phyloP scores from a whole-genome alignment of 345 rosid species.

The Reutealis trisperma region DNA sequence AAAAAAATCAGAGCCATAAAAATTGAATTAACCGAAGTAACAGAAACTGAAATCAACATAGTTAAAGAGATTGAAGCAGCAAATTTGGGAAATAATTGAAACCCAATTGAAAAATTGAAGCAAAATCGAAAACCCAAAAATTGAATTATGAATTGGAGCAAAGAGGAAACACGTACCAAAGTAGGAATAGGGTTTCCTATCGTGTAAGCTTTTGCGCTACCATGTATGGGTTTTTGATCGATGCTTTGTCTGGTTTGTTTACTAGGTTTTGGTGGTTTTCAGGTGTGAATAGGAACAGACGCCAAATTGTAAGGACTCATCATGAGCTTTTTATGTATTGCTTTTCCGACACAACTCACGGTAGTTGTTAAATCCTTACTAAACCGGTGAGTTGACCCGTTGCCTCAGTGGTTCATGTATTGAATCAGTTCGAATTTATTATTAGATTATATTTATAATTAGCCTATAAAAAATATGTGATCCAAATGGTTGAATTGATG shows the following conservation, averaged over 20 bases:
- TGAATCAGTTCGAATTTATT: no score
- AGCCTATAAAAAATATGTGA: no score
- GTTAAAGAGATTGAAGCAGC: background rate
- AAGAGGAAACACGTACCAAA: conserved; percentile 15
- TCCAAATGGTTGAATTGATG: no score
- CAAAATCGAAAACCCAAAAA: conserved; percentile 6
- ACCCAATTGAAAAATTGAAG: conserved; percentile 10
- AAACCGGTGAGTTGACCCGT: no score
- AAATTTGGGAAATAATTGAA: background rate
- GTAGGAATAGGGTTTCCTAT: conserved; percentile 14
- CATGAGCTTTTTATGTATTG: background rate
- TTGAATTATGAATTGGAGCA: conserved; percentile 7
- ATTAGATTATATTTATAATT: no score
- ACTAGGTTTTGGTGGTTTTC: background rate
- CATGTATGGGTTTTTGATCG: conserved; percentile 10
- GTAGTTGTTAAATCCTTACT: no score
- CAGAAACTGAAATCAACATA: conserved; percentile 4
- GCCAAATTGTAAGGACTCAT: background rate
- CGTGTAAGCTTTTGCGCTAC: background rate
- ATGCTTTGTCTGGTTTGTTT: background rate
- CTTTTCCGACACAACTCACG: no score
- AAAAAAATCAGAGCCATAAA: background rate
- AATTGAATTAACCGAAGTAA: background rate
- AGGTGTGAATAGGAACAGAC: background rate
- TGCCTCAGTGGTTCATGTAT: no score